These are phyloP conservation scores for Coleophoma cylindrospora DNA, from an alignment of 2,329 filamentous ascomycete species.

Conservation along the genomic window DNA sequence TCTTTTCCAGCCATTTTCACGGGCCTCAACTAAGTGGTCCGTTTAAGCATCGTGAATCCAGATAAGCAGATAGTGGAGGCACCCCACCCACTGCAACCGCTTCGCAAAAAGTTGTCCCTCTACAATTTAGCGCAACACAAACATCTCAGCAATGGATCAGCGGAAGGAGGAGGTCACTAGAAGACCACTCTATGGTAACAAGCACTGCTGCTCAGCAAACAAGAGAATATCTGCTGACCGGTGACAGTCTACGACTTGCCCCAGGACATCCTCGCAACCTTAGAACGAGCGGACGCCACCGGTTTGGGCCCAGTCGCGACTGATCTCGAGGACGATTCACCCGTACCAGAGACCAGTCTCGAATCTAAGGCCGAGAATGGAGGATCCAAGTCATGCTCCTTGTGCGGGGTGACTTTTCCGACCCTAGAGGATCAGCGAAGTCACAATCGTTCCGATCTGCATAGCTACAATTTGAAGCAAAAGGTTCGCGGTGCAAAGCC, in stretches of 20 bases:
- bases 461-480: constrained; percentile 92
- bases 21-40: no score
- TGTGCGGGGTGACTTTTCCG: constrained; percentile 70
- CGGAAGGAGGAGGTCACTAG: constrained; percentile 31
- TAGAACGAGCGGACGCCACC: constrained; percentile 24
- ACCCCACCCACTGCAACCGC: no score
- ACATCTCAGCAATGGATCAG: constrained; percentile 19
- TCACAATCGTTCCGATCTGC: constrained; percentile 85
- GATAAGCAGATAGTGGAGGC: not conserved
- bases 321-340: constrained; percentile 14
- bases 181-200: constrained; percentile 32
- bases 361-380: constrained; percentile 33
- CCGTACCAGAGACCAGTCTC: constrained; percentile 29
- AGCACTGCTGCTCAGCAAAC: not conserved
- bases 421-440: constrained; percentile 75
- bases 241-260: constrained; percentile 28
- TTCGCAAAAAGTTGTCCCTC: not conserved
- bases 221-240: constrained; percentile 10
- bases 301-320: constrained; percentile 16
- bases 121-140: not conserved
- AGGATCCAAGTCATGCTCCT: constrained; percentile 70
- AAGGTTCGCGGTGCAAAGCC: constrained; percentile 70
- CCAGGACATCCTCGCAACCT: constrained; percentile 27
- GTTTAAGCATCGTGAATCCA: no score
- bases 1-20: no score